Evolutionary conservation across 1,284 basidiomycete species (phyloP).

Genomic region (Ganoderma lucidum): DNA sequence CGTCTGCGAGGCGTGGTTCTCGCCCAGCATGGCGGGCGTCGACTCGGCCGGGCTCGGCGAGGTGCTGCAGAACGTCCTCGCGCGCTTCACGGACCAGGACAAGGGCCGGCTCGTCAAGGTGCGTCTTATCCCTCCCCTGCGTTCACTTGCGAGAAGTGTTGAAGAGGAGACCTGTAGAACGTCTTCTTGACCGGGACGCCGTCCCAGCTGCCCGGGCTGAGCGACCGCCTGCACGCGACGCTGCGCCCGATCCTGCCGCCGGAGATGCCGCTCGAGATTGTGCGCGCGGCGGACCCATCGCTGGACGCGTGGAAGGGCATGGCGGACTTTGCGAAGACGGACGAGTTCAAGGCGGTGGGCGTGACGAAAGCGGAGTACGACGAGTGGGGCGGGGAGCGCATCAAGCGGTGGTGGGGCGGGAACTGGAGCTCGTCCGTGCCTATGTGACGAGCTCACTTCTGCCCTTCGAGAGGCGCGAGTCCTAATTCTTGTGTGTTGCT

Average conservation of each 20-base stretch:
- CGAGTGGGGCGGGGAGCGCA: constrained; percentile 88
- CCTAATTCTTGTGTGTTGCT: neutral
- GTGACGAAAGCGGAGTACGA: constrained; percentile 88
- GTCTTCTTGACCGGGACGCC: constrained; percentile 92
- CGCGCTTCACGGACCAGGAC: constrained; percentile 78
- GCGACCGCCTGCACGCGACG: constrained; percentile 71
- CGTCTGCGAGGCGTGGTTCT: constrained; percentile 94
- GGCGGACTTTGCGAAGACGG: constrained; percentile 80
- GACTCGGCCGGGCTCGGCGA: constrained; percentile 96
- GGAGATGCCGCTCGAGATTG: constrained; percentile 72
- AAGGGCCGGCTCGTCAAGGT: constrained; percentile 45
- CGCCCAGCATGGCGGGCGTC: constrained; percentile 92
- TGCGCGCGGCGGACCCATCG: constrained; percentile 69
- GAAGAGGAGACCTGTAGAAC: constrained; percentile 53
- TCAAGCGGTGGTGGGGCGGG: constrained; percentile 84
- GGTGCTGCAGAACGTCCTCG: constrained; percentile 86
- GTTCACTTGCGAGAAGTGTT: neutral
- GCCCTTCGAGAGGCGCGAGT: too few relatives aligned
- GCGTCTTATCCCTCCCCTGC: neutral
- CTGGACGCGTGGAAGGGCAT: constrained; percentile 94
- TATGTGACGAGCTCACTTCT: constrained; percentile 8
- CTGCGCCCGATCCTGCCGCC: constrained; percentile 86
- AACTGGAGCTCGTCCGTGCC: constrained; percentile 69
- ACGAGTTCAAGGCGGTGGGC: constrained; percentile 62
- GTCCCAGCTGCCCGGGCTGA: constrained; percentile 78